phyloP scores from a whole-genome alignment of 1,139 yeast genomes.

The Diutina siamensis region DNA sequence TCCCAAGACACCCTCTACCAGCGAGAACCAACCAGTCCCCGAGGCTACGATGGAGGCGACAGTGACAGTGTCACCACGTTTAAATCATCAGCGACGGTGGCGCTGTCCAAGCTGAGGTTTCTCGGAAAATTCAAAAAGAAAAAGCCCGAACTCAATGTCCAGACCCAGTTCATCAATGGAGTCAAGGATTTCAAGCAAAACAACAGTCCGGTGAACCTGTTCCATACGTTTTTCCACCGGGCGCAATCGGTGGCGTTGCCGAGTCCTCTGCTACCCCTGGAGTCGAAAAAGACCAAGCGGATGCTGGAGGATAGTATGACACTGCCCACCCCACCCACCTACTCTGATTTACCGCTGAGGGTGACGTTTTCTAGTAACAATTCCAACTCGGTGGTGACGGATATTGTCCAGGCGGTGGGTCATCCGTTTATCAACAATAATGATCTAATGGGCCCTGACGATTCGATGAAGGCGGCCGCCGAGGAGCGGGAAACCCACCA shows the following conservation, averaged over 20 bases:
- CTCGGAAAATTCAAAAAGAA: neutral
- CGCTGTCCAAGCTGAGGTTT: neutral
- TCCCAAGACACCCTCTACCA: slow-evolving; percentile 1
- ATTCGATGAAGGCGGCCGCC: slow-evolving; percentile 3
- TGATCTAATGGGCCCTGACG: neutral
- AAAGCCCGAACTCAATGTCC: slow-evolving; percentile 1
- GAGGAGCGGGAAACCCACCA: slow-evolving; percentile 2
- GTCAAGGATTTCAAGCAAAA: neutral
- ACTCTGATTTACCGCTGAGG: neutral
- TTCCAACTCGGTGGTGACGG: neutral
- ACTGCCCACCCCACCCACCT: neutral
- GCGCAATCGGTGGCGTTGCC: neutral
- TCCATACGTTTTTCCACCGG: neutral
- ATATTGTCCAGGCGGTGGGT: neutral
- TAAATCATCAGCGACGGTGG: neutral
- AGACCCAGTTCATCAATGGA: neutral
- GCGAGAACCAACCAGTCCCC: neutral
- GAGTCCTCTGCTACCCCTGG: neutral
- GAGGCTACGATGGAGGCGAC: neutral
- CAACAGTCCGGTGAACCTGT: neutral
- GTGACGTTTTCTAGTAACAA: slow-evolving; percentile 1
- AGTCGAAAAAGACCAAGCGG: neutral
- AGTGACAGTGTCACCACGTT: neutral
- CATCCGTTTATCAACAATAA: slow-evolving; percentile 2
- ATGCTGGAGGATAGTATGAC: neutral